These are phyloP conservation scores for Hymenoscyphus scutula DNA, from an alignment of 2,329 filamentous ascomycete species.

Conservation along the genomic window DNA sequence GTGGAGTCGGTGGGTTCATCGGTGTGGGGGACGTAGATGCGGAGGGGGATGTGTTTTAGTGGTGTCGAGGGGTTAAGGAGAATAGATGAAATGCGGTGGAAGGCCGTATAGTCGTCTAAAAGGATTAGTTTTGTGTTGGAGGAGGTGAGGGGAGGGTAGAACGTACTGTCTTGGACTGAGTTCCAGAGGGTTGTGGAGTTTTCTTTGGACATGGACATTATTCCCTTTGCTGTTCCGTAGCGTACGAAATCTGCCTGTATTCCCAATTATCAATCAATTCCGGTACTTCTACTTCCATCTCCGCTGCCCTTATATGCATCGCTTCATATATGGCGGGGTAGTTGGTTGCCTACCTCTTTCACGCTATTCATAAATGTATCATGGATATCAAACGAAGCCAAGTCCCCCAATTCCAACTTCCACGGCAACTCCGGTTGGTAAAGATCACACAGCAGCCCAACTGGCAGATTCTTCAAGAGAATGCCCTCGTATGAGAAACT, in stretches of 20 bases:
- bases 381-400: conserved; percentile 51
- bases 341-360: conserved; percentile 50
- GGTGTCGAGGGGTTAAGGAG: conserved; percentile 73
- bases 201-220: conserved; percentile 69
- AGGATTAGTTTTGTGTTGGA: not conserved
- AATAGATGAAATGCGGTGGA: conserved; percentile 70
- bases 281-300: too few species aligned
- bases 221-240: conserved; percentile 67
- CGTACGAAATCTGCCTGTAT: conserved; percentile 57
- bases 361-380: conserved; percentile 69
- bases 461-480: conserved; percentile 66
- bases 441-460: conserved; percentile 67
- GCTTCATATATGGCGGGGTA: too few species aligned
- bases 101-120: conserved; percentile 69
- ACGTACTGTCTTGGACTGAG: conserved; percentile 58
- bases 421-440: conserved; percentile 57
- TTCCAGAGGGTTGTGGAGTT: conserved; percentile 66
- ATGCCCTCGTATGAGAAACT: conserved; percentile 65
- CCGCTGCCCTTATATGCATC: not conserved
- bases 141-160: not conserved
- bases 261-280: not conserved
- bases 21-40: conserved; percentile 76
- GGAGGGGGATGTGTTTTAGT: conserved; percentile 80
- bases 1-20: conserved; percentile 49
- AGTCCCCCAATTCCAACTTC: conserved; percentile 57